Percentiles rank a stretch among this genome's conserved stretches.
Evolutionary conservation across 1,284 basidiomycete genomes (phyloP).

Genomic region (Cutaneotrichosporon mucoides): DNA sequence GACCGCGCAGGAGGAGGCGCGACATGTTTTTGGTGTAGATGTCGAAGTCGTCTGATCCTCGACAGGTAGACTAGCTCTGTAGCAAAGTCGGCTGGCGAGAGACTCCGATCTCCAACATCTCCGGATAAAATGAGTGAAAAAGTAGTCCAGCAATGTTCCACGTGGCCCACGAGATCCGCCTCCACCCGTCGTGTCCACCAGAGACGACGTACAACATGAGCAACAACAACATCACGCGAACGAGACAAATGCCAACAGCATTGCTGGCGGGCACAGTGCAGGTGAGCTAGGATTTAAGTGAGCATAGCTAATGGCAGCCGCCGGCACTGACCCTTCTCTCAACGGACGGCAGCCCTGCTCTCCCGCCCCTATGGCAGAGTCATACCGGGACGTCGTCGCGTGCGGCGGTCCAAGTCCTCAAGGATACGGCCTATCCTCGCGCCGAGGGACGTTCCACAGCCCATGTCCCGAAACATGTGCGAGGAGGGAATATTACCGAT

Average conservation of each 20-base stretch:
- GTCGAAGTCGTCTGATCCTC: background rate
- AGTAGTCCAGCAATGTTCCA: background rate
- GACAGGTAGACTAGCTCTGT: no score
- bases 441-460: background rate
- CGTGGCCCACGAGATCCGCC: background rate
- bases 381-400: slow-evolving; percentile 58
- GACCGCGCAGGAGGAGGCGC: slow-evolving; percentile 28
- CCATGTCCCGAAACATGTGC: slow-evolving; percentile 50
- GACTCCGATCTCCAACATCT: background rate
- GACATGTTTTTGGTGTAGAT: background rate
- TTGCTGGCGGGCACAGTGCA: slow-evolving; percentile 29
- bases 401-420: slow-evolving; percentile 63
- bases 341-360: slow-evolving; percentile 62
- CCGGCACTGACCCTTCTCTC: slow-evolving; percentile 70
- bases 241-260: slow-evolving; percentile 8
- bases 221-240: background rate
- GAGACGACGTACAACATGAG: background rate
- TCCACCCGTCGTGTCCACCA: background rate
- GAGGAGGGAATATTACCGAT: slow-evolving; percentile 48
- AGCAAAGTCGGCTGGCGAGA: background rate
- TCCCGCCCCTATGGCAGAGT: slow-evolving; percentile 58
- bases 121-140: slow-evolving; percentile 3
- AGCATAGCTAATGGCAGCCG: slow-evolving; percentile 52
- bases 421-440: slow-evolving; percentile 52
- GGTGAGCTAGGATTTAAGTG: slow-evolving; percentile 8